Percentiles rank a stretch among this genome's conserved stretches.
Conservation (phyloP, 148 eudicot species). For the Silene latifolia region DNA sequence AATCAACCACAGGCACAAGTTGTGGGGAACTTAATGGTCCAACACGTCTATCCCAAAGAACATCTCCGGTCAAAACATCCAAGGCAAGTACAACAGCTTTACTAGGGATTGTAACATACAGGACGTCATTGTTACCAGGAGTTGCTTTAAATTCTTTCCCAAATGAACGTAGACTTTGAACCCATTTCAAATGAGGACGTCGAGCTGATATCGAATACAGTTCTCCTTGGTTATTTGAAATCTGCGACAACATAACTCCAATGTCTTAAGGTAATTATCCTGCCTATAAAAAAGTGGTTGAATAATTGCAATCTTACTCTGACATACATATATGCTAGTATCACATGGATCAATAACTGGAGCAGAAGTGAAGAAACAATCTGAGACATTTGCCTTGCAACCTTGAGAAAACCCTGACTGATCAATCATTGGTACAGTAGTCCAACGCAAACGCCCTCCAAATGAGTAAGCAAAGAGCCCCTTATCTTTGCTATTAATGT, state of each 20-base stretch:
- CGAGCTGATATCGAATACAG: conserved; percentile 59
- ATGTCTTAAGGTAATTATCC: not conserved
- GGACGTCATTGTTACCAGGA: conserved; percentile 75
- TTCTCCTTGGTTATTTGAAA: conserved; percentile 77
- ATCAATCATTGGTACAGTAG: conserved; percentile 51
- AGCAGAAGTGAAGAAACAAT: conserved; percentile 58
- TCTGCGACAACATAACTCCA: conserved; percentile 39
- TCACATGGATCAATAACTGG: conserved; percentile 86
- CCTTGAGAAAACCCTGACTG: conserved; percentile 74
- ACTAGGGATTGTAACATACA: conserved; percentile 61
- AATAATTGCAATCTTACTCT: too few species aligned
- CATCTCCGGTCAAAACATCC: conserved; percentile 58
- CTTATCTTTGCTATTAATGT: conserved; percentile 50
- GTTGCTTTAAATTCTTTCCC: conserved; percentile 43
- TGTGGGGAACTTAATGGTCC: conserved; percentile 67
- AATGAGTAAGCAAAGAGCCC: conserved; percentile 66
- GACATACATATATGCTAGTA: conserved; percentile 65
- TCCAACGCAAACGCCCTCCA: conserved; percentile 65
- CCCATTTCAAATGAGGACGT: conserved; percentile 65
- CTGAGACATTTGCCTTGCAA: conserved; percentile 56
- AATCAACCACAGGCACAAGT: conserved; percentile 63
- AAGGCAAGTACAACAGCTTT: conserved; percentile 56
- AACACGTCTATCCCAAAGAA: conserved; percentile 64
- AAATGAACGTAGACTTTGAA: conserved; percentile 64
- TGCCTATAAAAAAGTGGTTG: not conserved